Base-by-base conservation (phyloP, 225 moss, liverwort and hornwort species). In the Anthoceros angustus region DNA sequence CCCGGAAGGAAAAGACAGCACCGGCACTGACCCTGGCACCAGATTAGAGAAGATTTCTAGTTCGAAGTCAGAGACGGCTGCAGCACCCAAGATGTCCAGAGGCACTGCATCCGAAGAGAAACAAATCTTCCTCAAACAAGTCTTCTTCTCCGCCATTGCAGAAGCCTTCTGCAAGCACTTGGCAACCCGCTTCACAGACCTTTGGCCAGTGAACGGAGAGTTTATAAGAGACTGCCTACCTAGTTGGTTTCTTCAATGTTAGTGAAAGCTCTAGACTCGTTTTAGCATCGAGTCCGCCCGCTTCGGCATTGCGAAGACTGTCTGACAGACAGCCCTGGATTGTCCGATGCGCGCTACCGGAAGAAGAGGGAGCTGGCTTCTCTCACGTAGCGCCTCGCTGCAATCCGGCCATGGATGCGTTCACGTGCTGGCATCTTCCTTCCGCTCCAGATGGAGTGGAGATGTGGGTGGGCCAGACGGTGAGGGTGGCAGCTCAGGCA, bases 21-120 rank as follows among this genome's bases (percentile, higher is more conserved):
- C 74, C 15, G 84, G 78, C 16, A 73, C 74, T 38, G 80, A 73
- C 38, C 76, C 63, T 42, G 78, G 72, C 41, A 78, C 78, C 1
- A 84, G 76, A 5, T 74, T 42, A 61, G 78, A 78, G 48, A 72
- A 62, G 26, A 74, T 64, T 5, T 76, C 67, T 20, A 84, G 42
- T 9, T 70, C 8, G 49, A 81, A 64, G 40, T 72, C 76, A 42
- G 72, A 78, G 23, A 84, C 76, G 9, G 70, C 60, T 39, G 80
- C 84, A 0, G 78, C 78, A 14, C 71, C 80, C 10, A 84, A 42
- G 41, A 84, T 78, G 9, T 76, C 78, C 50, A 84, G 62, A 39
- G 84, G 76, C 41, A 70, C 70, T 18, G 80, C 65, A 66, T 84
- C 84, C 9, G 78, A 73, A 11, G 84, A 72, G 46, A 80, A 79